Percentiles rank a stretch among this genome's conserved stretches.
phyloP scores from a whole-genome alignment of 2,329 filamentous ascomycete species.

The Leptodontidium sp. region DNA sequence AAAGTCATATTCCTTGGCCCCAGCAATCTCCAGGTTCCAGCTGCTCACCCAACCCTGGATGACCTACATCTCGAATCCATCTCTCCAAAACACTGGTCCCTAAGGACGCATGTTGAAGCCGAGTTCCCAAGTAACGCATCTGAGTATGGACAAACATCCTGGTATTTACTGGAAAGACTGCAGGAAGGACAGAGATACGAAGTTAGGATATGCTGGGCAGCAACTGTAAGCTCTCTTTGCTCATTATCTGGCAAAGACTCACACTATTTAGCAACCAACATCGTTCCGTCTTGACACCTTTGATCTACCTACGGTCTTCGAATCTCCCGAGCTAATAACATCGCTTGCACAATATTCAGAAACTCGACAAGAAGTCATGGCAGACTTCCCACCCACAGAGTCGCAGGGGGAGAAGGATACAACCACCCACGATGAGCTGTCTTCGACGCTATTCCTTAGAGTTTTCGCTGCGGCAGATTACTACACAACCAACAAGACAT shows the following conservation, averaged over 20 bases:
- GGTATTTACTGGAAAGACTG: constrained; percentile 80
- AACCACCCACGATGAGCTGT: constrained; percentile 28
- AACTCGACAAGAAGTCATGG: constrained; percentile 51
- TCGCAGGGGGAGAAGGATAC: constrained; percentile 16
- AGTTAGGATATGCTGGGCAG: constrained; percentile 90
- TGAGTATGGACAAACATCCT: constrained; percentile 70
- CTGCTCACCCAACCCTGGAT: constrained; percentile 62
- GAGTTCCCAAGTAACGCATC: constrained; percentile 67
- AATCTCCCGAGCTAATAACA: constrained; percentile 67
- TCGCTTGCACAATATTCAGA: constrained; percentile 71
- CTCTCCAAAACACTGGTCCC: constrained; percentile 60
- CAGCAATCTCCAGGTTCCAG: constrained; percentile 60
- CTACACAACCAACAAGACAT: constrained; percentile 74
- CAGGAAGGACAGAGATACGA: constrained; percentile 83
- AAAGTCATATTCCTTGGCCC: constrained; percentile 90
- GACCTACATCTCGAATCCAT: constrained; percentile 71
- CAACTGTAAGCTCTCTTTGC: constrained; percentile 72
- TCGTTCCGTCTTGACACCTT: constrained; percentile 75
- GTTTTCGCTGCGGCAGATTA: constrained; percentile 84
- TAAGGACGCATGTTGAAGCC: constrained; percentile 72
- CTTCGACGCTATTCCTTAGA: constrained; percentile 59
- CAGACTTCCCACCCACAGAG: constrained; percentile 31
- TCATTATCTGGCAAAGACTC: constrained; percentile 13
- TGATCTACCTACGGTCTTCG: constrained; percentile 67
- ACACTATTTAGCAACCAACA: constrained; percentile 77